These are phyloP conservation scores for Pleurotus giganteus DNA, from an alignment of 768 basidiomycete species.

Conservation along the genomic window DNA sequence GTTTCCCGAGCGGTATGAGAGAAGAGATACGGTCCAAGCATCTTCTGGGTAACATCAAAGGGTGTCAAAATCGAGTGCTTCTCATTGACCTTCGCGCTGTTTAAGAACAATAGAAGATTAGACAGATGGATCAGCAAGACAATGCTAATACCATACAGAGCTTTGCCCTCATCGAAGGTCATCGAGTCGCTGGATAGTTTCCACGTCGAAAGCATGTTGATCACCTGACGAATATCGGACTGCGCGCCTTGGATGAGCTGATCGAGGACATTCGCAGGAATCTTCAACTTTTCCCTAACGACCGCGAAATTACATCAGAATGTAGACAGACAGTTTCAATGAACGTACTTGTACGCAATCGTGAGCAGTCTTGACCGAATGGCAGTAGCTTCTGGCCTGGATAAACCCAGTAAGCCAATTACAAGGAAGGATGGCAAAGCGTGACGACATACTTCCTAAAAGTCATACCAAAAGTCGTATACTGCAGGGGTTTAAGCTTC, in stretches of 20 bases:
- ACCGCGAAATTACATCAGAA: neutral
- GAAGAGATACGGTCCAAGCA: constrained; percentile 91
- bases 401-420: constrained; percentile 13
- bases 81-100: constrained; percentile 84
- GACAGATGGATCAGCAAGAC: neutral
- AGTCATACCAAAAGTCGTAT: constrained; percentile 68
- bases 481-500: constrained; percentile 84
- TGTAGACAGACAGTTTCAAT: neutral
- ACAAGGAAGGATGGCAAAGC: neutral
- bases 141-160: constrained; percentile 58
- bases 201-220: constrained; percentile 99
- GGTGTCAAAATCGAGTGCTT: constrained; percentile 90
- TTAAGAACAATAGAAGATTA: neutral
- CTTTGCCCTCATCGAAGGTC: constrained; percentile 90
- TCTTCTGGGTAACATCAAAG: constrained; percentile 86
- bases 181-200: constrained; percentile 78
- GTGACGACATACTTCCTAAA: constrained; percentile 66
- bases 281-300: constrained; percentile 84
- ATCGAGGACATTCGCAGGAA: constrained; percentile 90
- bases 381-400: constrained; percentile 73
- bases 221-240: constrained; percentile 94
- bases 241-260: constrained; percentile 87
- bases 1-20: constrained; percentile 78
- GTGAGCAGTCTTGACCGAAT: constrained; percentile 87
- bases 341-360: constrained; percentile 82